A percentile compares a stretch with the other conserved stretches of the same genome.
Conservation (phyloP, 2,329 filamentous ascomycete genomes). For the Alternaria rosae region DNA sequence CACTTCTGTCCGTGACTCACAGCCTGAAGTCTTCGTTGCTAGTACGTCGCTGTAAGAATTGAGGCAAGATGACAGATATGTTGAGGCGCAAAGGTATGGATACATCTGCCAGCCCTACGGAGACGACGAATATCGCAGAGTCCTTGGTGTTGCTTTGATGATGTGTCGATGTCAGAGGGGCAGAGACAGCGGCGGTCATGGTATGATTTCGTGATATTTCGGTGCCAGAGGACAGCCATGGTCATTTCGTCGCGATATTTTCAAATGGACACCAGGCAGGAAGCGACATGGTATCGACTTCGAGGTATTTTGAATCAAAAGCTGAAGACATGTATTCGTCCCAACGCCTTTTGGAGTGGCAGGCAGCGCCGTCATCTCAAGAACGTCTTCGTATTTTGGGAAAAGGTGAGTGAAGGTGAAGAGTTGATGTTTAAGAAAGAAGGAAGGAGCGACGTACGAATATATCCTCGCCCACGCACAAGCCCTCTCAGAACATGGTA, state of each 20-base stretch:
- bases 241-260: accelerated
- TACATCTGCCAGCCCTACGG: background rate
- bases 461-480: background rate
- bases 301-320: background rate
- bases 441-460: background rate
- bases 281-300: accelerated
- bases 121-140: accelerated
- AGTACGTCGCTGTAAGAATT: accelerated
- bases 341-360: background rate
- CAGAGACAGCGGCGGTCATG: background rate
- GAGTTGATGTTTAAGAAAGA: background rate
- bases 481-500: background rate
- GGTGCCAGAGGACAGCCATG: background rate
- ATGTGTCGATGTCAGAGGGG: accelerated
- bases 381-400: background rate
- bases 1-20: background rate
- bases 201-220: accelerated
- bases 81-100: background rate
- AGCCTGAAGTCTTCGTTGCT: accelerated
- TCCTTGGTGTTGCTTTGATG: background rate
- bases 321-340: background rate
- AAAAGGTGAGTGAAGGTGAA: background rate
- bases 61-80: background rate
- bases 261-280: background rate
- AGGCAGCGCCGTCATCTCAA: background rate